A percentile compares a stretch with the other conserved stretches of the same genome.
phyloP scores from a whole-genome alignment of 208 protist genomes.

The Leishmania turanica region DNA sequence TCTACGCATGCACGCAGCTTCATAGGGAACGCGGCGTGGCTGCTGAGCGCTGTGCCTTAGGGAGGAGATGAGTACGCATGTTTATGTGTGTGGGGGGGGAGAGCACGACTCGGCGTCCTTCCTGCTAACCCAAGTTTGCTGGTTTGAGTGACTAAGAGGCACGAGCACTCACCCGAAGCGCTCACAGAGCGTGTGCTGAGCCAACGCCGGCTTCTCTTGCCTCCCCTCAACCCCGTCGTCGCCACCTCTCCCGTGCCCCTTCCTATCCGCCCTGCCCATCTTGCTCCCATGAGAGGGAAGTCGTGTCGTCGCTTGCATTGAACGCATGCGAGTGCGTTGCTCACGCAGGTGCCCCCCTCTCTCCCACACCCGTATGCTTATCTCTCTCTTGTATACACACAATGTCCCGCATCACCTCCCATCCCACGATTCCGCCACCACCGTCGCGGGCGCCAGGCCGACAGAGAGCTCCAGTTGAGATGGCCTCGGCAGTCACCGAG shows the following conservation, averaged over 20 bases:
- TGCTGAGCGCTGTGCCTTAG: too few species aligned
- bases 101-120: not conserved
- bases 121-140: not conserved
- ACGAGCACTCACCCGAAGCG: not conserved
- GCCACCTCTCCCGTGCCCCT: not conserved
- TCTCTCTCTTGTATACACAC: not conserved
- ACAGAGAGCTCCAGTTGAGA: not conserved
- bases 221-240: not conserved
- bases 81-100: not conserved
- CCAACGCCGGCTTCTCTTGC: not conserved
- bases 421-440: constrained; percentile 5
- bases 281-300: not conserved
- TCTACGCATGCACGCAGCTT: too few species aligned
- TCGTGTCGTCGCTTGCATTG: not conserved
- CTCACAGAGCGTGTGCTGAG: not conserved
- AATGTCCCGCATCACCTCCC: not conserved
- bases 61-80: not conserved
- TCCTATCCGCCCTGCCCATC: not conserved
- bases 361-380: not conserved
- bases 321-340: not conserved
- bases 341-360: not conserved
- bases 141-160: not conserved
- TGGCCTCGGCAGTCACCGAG: not conserved
- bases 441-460: constrained; percentile 1
- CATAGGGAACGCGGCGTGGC: too few species aligned